Evolutionary conservation across 345 rosid species (phyloP), one percentile per base, ranked within the genome.

Genomic region (Fremontodendron californicum): DNA sequence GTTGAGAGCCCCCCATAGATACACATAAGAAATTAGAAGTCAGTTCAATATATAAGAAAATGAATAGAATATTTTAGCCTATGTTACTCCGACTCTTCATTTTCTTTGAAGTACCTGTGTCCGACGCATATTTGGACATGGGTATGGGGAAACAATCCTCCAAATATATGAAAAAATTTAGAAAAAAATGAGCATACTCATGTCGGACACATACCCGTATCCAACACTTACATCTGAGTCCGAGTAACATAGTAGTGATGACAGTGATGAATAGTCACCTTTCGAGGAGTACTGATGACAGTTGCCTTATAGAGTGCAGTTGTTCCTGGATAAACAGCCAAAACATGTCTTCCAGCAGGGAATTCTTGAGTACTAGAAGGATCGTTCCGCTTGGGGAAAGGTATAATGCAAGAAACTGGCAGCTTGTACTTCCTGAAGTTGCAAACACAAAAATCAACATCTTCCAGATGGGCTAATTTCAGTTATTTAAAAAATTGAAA

Each of bases 261-360:
- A 40, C 39, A 12, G 67, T 15, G 45, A 65, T 64, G 61, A 16
- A 72, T 37, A 13, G 33, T 75, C 58, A 91, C 98, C 98, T 86
- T 92, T 77, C 98, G 85, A 74, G 93, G 92, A 27, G 94, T 78
- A 73, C 82, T 88, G 55, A 90, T 87, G 18, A 96, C 98, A 54
- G 99, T 96, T 39, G 99, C 99, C 87, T 94, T 96, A 54, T 93
- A 96, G 21, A 96, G 95, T 19, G 97, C 92, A 13, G 99, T 93
- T 51, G 99, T 96, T 82, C 97, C 99, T 0, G 99, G 99, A 90
- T 96, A 96, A 76, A 96, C 98, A 9, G 99, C 99, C 88, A 96
- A 87, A 72, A 96, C 99, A 54, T 86, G 97, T 78, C 85, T 87
- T 74, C 97, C 94, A 0, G 88, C 79, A 60, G 81, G 83, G 76